Evolutionary conservation across 83 land plant species (phyloP).

Genomic region (Thuja plicata): DNA sequence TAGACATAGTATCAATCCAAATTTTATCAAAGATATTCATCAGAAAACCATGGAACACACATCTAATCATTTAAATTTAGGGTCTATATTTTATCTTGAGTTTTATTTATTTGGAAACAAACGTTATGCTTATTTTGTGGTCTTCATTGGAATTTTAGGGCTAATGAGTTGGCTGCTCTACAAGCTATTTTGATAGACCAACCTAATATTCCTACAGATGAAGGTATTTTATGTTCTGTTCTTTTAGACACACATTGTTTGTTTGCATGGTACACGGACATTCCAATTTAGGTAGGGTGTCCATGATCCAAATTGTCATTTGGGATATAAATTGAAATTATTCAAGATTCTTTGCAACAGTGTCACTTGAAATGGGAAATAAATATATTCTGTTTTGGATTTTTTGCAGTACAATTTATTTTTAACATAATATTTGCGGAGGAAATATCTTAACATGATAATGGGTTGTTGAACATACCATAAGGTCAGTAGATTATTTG

Average conservation of each 20-base stretch:
- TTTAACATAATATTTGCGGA: slow-evolving; percentile 44
- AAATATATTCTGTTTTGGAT: background rate
- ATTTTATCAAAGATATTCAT: background rate
- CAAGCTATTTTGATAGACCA: slow-evolving; percentile 53
- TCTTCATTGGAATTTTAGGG: slow-evolving; percentile 25
- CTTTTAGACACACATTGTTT: too few species aligned
- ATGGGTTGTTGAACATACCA: background rate
- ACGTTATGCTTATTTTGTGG: slow-evolving; percentile 4
- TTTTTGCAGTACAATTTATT: slow-evolving; percentile 37
- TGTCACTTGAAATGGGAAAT: background rate
- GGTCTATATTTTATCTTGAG: background rate
- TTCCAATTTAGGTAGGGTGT: background rate
- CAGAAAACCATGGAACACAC: background rate
- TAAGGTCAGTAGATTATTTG: background rate
- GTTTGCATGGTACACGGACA: background rate
- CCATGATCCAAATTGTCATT: background rate
- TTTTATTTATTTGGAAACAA: background rate
- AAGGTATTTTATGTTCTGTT: slow-evolving; percentile 24
- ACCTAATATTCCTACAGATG: slow-evolving; percentile 59
- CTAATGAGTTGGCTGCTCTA: slow-evolving; percentile 41
- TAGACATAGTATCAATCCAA: background rate
- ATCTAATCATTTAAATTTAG: background rate
- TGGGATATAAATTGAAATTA: background rate
- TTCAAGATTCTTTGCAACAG: background rate
- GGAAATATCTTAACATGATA: slow-evolving; percentile 21